phyloP scores from a whole-genome alignment of 768 basidiomycete genomes.

The Termitomyces sp. region DNA sequence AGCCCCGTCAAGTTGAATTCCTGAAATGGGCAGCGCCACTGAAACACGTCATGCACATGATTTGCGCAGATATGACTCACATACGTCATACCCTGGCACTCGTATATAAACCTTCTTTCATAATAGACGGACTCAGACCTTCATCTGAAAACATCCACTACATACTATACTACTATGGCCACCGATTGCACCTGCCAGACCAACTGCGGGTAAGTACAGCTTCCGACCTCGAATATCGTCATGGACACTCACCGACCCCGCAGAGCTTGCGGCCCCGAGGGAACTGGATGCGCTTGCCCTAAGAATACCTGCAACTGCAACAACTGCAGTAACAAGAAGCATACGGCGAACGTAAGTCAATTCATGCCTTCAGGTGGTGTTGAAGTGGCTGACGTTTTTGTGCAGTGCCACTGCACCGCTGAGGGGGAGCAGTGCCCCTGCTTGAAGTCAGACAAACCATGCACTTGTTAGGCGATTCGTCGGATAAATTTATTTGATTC shows the following conservation, averaged over 20 bases:
- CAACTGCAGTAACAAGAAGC: constrained; percentile 36
- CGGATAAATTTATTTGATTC: too few relatives aligned
- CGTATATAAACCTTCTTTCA: constrained; percentile 3
- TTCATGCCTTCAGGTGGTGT: too few relatives aligned
- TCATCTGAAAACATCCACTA: background rate
- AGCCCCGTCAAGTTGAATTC: too few relatives aligned
- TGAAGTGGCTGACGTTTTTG: background rate
- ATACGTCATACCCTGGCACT: constrained; percentile 9
- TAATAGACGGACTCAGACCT: background rate
- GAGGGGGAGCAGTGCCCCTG: constrained; percentile 30
- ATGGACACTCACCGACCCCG: background rate
- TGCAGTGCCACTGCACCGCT: constrained; percentile 32
- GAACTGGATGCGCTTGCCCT: constrained; percentile 35
- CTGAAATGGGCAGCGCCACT: constrained; percentile 2
- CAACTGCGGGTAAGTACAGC: constrained; percentile 26
- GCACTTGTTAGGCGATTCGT: constrained; percentile 29
- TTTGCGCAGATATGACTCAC: constrained; percentile 4
- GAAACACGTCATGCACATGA: constrained; percentile 2
- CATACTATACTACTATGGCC: constrained; percentile 19
- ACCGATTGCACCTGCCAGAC: constrained; percentile 31
- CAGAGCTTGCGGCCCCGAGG: constrained; percentile 36
- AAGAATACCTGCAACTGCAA: constrained; percentile 36
- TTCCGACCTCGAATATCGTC: background rate
- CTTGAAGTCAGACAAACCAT: constrained; percentile 29
- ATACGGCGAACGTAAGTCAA: constrained; percentile 31